Base-by-base conservation (phyloP, 192 early-diverging fungal species). In the Phycomyces blakesleeanus region DNA sequence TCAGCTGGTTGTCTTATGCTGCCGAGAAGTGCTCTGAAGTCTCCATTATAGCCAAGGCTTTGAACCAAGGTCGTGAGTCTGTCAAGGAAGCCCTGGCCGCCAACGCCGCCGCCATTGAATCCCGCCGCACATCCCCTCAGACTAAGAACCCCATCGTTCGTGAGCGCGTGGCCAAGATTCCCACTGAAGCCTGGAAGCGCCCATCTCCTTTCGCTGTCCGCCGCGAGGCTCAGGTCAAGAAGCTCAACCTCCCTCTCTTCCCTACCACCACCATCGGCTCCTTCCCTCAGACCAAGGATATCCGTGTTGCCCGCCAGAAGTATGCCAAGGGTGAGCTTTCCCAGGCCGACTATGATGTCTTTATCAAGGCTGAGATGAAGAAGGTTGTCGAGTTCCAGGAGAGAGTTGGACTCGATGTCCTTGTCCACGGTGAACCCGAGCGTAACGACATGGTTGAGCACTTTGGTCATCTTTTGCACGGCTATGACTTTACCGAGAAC, bases 351-450 rank as follows among this genome's bases (percentile, higher is more conserved):
- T 98, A 98, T 80, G 69, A 89, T 37, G 71, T 77, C 51, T 94
- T 93, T 76, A 86, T 98, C 62, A 89, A 92, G 71, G 76, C 76
- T 49, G 93, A 97, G 78, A 98, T 93, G 53, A 78, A 87, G 56
- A 79, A 84, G 73, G 85, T 87, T 78, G 87, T 98, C 64, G 78
- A 85, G 63, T 89, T 91, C 75, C 96, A 98, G 73, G 95, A 98
- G 72, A 69, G 86, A 51, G 74, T 88, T 54, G 95, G 88, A 18
- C 81, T 98, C 29, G 96, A 98, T 76, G 91, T 98, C 61, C 77
- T 98, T 39, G 96, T 98, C 56, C 96, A 98, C 78, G 96, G 96
- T 78, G 96, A 98, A 78, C 91, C 92, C 61, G 96, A 98, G 81
- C 91, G 96, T 77, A 93, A 86, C 55, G 91, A 93, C 71, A 93